Evolutionary conservation across 2,329 filamentous ascomycete genomes (phyloP), one percentile per base, ranked within the genome.

Genomic region (Teratosphaeria pseudoeucalypti): DNA sequence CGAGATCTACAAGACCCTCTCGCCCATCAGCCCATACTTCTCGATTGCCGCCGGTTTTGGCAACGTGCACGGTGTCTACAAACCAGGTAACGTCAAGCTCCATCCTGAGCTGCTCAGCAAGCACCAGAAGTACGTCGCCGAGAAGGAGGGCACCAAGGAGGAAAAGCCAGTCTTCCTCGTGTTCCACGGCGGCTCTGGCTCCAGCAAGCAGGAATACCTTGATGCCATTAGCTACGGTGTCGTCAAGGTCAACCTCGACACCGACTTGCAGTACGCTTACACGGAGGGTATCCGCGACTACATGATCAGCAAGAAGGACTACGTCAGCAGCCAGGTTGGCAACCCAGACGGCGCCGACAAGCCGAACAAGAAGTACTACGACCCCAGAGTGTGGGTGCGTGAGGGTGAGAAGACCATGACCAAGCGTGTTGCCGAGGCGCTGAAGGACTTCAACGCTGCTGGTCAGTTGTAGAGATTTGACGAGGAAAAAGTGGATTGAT

Each of bases 181-280:
- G 76, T 99, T 99, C 88, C 94, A 99, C 84, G 94, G 94, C 72
- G 94, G 94, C 71, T 95, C 90, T 65, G 94, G 94, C 68, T 95
- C 89, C 66, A 82, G 83, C 75, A 95, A 96, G 82, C 78, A 90
- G 69, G 94, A 99, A 81, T 99, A 89, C 84, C 82, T 81, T 65
- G 85, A 90, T 70, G 92, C 92, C 73, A 96, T 96, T 77, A 79
- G 81, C 74, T 88, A 92, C 78, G 94, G 94, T 82, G 92, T 99
- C 69, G 88, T 96, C 81, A 99, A 99, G 87, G 94, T 99, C 79
- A 99, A 99, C 82, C 82, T 99, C 71, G 94, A 99, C 79, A 99
- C 94, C 56, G 94, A 99, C 75, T 84, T 97, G 79, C 92, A 97
- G 82, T 95, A 86, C 77, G 92, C 92, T 61, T 99, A 97, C 84